Conservation (phyloP, 192 early-diverging fungal species). For the Coemansia pectinata region DNA sequence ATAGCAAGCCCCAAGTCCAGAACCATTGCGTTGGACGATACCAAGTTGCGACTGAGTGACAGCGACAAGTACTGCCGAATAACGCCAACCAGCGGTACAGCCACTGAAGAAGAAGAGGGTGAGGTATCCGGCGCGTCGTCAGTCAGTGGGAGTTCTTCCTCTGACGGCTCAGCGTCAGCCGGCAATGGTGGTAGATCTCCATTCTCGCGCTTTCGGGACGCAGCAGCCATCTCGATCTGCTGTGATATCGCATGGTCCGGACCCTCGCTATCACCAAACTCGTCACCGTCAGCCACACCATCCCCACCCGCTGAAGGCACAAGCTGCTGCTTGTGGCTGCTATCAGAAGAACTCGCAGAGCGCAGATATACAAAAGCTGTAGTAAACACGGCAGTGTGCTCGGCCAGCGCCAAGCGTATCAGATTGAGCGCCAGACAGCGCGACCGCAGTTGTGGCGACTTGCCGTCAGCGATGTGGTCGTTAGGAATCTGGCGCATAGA, state of each 20-base stretch:
- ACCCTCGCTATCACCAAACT: constrained; percentile 48
- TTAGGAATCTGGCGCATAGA: constrained; percentile 80
- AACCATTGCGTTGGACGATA: constrained; percentile 72
- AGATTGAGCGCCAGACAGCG: constrained; percentile 83
- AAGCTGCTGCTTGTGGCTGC: neutral
- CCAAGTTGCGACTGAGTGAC: constrained; percentile 79
- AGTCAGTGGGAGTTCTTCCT: neutral
- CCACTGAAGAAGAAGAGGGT: constrained; percentile 14
- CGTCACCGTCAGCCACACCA: constrained; percentile 18
- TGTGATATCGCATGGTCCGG: constrained; percentile 36
- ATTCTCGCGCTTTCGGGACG: neutral
- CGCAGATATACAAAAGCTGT: constrained; percentile 55
- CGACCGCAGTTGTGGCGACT: constrained; percentile 79
- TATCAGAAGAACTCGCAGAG: neutral
- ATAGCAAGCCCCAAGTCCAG: constrained; percentile 83
- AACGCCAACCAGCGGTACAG: constrained; percentile 75
- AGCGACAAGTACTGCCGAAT: constrained; percentile 87
- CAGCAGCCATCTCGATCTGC: constrained; percentile 17
- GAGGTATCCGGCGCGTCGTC: neutral
- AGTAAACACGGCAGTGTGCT: constrained; percentile 77
- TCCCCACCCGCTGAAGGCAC: neutral
- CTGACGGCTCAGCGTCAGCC: neutral
- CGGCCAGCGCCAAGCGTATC: constrained; percentile 70
- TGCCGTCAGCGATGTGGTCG: constrained; percentile 69
- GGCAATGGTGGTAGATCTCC: neutral